A percentile compares a stretch with the other conserved stretches of the same genome.
Evolutionary conservation across 2,329 filamentous ascomycete species (phyloP).

Genomic region (Sclerotiophoma versabilis): DNA sequence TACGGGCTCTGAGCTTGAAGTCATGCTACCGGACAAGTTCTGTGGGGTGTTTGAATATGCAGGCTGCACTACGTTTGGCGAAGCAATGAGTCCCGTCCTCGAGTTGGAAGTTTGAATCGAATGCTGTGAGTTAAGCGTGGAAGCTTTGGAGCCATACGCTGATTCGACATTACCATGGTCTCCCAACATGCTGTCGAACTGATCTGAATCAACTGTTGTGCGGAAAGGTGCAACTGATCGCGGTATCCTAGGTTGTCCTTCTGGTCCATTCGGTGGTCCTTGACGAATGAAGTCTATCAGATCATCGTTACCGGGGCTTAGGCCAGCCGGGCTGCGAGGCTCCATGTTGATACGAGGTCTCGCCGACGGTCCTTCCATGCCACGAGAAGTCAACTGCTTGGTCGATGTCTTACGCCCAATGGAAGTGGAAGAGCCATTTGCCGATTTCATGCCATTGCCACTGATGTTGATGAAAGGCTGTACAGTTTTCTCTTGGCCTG

Average conservation of each 20-base stretch:
- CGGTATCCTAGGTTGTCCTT: slow-evolving; percentile 74
- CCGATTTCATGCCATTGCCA: slow-evolving; percentile 24
- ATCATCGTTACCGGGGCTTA: slow-evolving; percentile 76
- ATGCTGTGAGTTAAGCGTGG: slow-evolving; percentile 46
- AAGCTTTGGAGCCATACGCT: slow-evolving; percentile 45
- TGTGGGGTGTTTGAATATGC: slow-evolving; percentile 47
- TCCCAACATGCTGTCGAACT: slow-evolving; percentile 59
- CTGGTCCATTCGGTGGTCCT: slow-evolving; percentile 71
- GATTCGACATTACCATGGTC: slow-evolving; percentile 44
- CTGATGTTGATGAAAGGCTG: slow-evolving; percentile 45
- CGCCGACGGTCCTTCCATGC: slow-evolving; percentile 32
- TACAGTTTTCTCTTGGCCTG: slow-evolving; percentile 40
- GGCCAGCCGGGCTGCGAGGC: slow-evolving; percentile 72
- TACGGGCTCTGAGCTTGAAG: slow-evolving; percentile 53
- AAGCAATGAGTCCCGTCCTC: slow-evolving; percentile 69
- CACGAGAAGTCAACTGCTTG: slow-evolving; percentile 24
- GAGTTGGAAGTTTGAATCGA: slow-evolving; percentile 74
- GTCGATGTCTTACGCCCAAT: slow-evolving; percentile 40
- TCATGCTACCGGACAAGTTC: slow-evolving; percentile 44
- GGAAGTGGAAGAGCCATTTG: slow-evolving; percentile 33
- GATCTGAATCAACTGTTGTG: slow-evolving; percentile 84
- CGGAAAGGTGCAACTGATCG: slow-evolving; percentile 85
- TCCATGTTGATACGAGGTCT: slow-evolving; percentile 46
- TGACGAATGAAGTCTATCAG: slow-evolving; percentile 95
- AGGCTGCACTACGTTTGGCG: slow-evolving; percentile 43